Percentiles rank a stretch among this genome's conserved stretches.
phyloP scores from a whole-genome alignment of 2,329 filamentous ascomycete species.

The Colletotrichum neosansevieriae region DNA sequence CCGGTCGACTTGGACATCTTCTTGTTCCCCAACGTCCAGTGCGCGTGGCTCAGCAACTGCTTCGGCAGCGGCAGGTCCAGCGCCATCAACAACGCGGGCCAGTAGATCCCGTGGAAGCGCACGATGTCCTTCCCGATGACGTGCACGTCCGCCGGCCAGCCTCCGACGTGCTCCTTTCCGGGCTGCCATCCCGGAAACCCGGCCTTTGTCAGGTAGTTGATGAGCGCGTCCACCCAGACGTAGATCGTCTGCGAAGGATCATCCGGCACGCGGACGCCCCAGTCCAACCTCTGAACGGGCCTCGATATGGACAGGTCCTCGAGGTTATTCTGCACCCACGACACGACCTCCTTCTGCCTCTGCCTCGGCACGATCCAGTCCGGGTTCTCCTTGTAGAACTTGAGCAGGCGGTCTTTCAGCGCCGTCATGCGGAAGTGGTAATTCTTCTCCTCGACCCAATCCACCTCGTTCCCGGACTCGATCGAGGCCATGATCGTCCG shows the following conservation, averaged over 20 bases:
- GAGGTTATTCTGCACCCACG: conserved; percentile 81
- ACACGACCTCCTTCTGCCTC: conserved; percentile 82
- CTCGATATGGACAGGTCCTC: conserved; percentile 92
- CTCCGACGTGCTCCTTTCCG: conserved; percentile 68
- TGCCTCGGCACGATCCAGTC: conserved; percentile 79
- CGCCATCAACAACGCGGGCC: conserved; percentile 95
- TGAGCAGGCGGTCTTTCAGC: conserved; percentile 81
- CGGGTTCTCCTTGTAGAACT: conserved; percentile 84
- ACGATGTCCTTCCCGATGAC: conserved; percentile 97
- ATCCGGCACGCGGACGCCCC: conserved; percentile 90
- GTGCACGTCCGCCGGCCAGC: conserved; percentile 93
- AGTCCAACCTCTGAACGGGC: conserved; percentile 80
- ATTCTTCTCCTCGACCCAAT: conserved; percentile 93
- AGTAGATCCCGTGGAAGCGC: conserved; percentile 97
- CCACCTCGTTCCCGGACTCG: conserved; percentile 92
- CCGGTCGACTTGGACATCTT: conserved; percentile 98
- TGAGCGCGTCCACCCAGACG: conserved; percentile 95
- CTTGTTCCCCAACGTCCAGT: conserved; percentile 91
- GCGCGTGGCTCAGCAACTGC: conserved; percentile 87
- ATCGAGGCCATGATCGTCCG: conserved; percentile 83
- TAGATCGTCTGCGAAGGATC: conserved; percentile 93
- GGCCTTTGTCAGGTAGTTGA: conserved; percentile 92
- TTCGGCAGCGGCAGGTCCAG: conserved; percentile 82
- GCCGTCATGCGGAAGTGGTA: conserved; percentile 94
- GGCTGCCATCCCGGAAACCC: conserved; percentile 84